Base-by-base conservation (phyloP, 1,284 basidiomycete species). In the Trametes hirsuta region DNA sequence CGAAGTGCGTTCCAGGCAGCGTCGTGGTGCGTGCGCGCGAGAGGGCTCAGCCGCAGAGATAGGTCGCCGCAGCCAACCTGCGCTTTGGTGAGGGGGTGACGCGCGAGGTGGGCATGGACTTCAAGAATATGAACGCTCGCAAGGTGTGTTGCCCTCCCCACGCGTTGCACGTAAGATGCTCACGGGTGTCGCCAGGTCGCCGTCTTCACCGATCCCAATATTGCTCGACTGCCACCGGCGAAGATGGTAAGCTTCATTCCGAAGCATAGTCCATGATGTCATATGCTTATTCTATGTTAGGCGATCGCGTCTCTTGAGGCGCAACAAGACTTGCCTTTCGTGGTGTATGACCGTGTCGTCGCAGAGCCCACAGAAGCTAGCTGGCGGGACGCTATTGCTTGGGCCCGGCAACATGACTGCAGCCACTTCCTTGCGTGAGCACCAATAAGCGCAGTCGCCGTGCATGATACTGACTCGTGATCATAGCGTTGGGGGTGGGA, bases 361-460 rank as follows among this genome's bases (percentile, higher is more conserved):
- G 84, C 95, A 1, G 96, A 98, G 74, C 96, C 96, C 1, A 98
- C 95, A 2, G 95, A 98, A 74, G 86, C 90, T 24, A 94, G 91
- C 66, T 93, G 87, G 88, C 81, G 88, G 59, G 84, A 89, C 47
- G 97, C 97, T 15, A 97, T 98, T 67, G 80, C 85, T 24, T 98
- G 95, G 88, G 86, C 95, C 5, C 83, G 95, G 61, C 69, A 86
- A 59, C 86, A 94, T 54, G 87, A 97, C 75, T 94, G 97, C 73
- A 94, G 90, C 66, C 96, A 98, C 74, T 97, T 96, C 80, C 81
- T 97, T 40, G 95, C 95, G 91, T 93, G 70, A 64, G 86, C 37
- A 12, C 22, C 4, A 10, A 5, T 6, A 6, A 25, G 24, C 22
- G 6, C n/a, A 11, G 40, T 4, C 24, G 14, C 10, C 6, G 2